Evolutionary conservation across 108 stramenopile species (phyloP).

Genomic region (Nitzschia sp.): DNA sequence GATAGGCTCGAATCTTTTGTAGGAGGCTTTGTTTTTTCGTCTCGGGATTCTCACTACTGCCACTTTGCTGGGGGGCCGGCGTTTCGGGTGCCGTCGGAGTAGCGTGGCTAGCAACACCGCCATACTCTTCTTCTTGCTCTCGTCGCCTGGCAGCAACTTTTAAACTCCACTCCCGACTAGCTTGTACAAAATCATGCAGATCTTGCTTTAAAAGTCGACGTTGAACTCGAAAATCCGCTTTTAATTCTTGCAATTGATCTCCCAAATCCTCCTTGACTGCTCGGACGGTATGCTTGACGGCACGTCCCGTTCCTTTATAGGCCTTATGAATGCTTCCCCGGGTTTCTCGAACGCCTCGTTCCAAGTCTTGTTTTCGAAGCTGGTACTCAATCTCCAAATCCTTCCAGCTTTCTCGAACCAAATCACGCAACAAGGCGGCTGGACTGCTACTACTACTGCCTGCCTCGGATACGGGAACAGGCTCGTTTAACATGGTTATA

Average conservation of each 20-base stretch:
- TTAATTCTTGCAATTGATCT: conserved; percentile 5
- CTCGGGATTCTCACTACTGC: neutral
- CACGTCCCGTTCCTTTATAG: conserved; percentile 1
- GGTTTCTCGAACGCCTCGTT: neutral
- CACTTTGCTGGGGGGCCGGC: neutral
- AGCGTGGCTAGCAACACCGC: neutral
- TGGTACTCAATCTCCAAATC: neutral
- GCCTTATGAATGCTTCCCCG: neutral
- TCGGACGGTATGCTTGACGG: conserved; percentile 4
- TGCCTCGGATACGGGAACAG: too few species aligned
- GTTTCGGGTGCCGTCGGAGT: neutral
- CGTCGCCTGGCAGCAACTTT: neutral
- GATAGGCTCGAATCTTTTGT: conserved; percentile 10
- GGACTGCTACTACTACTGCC: neutral
- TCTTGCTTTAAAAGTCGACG: neutral
- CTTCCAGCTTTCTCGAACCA: conserved; percentile 4
- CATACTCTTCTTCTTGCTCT: neutral
- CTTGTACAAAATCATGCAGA: neutral
- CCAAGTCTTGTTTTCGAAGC: neutral
- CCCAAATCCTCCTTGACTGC: neutral
- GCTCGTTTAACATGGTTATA: neutral
- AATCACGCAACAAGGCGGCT: neutral
- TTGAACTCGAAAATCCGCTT: conserved; percentile 6
- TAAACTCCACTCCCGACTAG: neutral
- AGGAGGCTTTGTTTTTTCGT: neutral